Evolutionary conservation across 2,329 filamentous ascomycete species (phyloP).

Genomic region (Sclerotinia trifoliorum): DNA sequence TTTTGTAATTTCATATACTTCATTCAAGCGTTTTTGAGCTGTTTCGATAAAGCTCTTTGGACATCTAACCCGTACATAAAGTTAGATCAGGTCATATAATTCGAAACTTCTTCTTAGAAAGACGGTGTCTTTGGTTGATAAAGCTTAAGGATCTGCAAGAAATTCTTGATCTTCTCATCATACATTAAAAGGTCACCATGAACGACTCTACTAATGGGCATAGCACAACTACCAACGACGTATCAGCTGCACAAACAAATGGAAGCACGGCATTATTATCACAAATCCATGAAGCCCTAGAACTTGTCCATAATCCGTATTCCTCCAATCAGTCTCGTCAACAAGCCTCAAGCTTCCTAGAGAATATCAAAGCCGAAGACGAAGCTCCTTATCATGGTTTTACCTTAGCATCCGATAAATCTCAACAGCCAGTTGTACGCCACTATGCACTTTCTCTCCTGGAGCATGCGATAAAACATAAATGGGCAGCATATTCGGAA

Average conservation of each 20-base stretch:
- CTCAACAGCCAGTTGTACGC: conserved; percentile 77
- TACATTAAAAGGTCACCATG: conserved; percentile 29
- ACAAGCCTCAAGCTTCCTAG: conserved; percentile 81
- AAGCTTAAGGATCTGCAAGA: neutral
- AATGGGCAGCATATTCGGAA: conserved; percentile 70
- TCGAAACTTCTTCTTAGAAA: neutral
- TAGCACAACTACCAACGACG: conserved; percentile 23
- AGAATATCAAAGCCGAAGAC: conserved; percentile 74
- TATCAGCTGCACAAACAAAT: conserved; percentile 38
- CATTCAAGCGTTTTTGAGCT: neutral
- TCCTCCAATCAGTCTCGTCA: conserved; percentile 79
- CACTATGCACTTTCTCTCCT: conserved; percentile 93
- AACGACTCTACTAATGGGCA: conserved; percentile 34
- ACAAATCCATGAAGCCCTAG: conserved; percentile 78
- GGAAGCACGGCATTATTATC: conserved; percentile 52
- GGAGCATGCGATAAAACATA: conserved; percentile 84
- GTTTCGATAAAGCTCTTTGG: conserved; percentile 21
- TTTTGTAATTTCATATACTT: conserved; percentile 14
- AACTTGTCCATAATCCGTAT: conserved; percentile 79
- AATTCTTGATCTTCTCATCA: neutral
- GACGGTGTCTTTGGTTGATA: neutral
- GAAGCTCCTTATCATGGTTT: conserved; percentile 85
- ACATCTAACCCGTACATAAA: neutral
- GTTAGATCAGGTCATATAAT: conserved; percentile 11
- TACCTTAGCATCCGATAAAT: conserved; percentile 71